These are phyloP conservation scores for Debaryomyces singareniensis DNA, from an alignment of 1,139 yeast species.

Conservation along the genomic window DNA sequence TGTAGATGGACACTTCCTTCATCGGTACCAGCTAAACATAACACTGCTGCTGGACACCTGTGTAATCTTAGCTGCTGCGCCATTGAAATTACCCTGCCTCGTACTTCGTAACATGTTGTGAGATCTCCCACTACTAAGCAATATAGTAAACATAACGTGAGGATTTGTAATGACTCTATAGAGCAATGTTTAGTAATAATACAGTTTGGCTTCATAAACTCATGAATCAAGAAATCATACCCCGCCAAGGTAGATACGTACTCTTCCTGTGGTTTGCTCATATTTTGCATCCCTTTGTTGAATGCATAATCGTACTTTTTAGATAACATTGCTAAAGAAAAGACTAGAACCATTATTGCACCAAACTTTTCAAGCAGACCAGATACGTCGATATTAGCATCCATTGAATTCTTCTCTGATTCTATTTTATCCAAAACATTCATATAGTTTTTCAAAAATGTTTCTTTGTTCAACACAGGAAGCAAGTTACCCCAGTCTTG, in stretches of 20 bases:
- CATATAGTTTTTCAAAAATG: conserved; percentile 55
- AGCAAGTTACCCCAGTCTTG: conserved; percentile 72
- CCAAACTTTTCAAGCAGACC: conserved; percentile 53
- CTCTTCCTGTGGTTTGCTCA: conserved; percentile 4
- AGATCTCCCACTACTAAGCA: conserved; percentile 71
- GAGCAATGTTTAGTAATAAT: conserved; percentile 52
- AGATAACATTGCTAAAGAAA: conserved; percentile 52
- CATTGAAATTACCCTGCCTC: conserved; percentile 76
- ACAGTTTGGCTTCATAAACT: conserved; percentile 48
- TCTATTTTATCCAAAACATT: conserved; percentile 40
- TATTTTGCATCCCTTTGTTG: conserved; percentile 6
- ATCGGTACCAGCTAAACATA: conserved; percentile 37
- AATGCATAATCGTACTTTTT: conserved; percentile 22
- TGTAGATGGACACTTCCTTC: conserved; percentile 50
- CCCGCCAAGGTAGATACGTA: conserved; percentile 28
- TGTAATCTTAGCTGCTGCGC: conserved; percentile 82
- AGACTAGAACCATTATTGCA: conserved; percentile 49
- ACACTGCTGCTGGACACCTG: conserved; percentile 81
- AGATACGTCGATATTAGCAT: conserved; percentile 7
- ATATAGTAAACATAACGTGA: conserved; percentile 64
- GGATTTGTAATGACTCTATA: conserved; percentile 63
- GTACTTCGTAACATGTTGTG: conserved; percentile 63
- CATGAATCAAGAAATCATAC: conserved; percentile 46
- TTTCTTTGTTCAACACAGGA: conserved; percentile 63
- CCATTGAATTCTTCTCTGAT: conserved; percentile 8